phyloP scores from a whole-genome alignment of 441 rosid species.

The Eruca vesicaria region DNA sequence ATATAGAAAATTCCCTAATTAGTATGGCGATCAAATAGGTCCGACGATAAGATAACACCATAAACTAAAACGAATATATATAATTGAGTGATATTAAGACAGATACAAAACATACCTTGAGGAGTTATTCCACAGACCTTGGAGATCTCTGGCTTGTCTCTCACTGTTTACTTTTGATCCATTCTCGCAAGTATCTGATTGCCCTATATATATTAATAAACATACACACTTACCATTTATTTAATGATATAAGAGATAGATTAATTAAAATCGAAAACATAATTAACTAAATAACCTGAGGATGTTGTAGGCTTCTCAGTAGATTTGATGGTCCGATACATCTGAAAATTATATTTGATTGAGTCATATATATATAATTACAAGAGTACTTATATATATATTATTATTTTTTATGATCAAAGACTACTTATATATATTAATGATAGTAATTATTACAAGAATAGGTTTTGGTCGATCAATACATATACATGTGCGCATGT shows the following conservation, averaged over 20 bases:
- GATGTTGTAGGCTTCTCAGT: conserved; percentile 82
- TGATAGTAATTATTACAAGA: not conserved
- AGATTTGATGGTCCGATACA: conserved; percentile 93
- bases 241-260: not conserved
- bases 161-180: conserved; percentile 61
- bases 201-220: conserved; percentile 32
- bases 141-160: conserved; percentile 49
- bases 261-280: not conserved
- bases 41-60: not conserved
- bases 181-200: conserved; percentile 55
- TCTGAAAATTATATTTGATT: conserved; percentile 48
- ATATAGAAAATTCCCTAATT: conserved; percentile 15
- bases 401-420: too few species aligned
- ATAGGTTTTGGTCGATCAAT: conserved; percentile 3
- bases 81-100: not conserved
- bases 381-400: not conserved
- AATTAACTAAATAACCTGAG: conserved; percentile 51
- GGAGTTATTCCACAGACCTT: conserved; percentile 72
- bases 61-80: not conserved
- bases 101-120: conserved; percentile 56
- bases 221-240: not conserved
- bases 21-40: not conserved
- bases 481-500: not conserved
- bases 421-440: not conserved
- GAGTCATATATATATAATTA: too few species aligned